phyloP scores from a whole-genome alignment of 2,329 filamentous ascomycete genomes.

The Fusarium nodosum region DNA sequence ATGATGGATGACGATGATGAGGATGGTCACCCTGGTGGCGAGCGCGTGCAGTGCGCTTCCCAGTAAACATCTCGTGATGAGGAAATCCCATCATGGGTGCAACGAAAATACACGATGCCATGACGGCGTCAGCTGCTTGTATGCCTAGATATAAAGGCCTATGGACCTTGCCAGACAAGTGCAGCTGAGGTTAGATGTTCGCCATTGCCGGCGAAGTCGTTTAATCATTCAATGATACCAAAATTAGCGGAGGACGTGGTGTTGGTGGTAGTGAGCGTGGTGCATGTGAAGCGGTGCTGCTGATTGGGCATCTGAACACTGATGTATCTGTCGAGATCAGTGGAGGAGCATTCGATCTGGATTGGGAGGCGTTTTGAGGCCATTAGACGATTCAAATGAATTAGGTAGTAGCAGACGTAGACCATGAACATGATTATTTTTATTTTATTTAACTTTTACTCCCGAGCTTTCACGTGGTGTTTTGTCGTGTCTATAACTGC shows the following conservation, averaged over 20 bases:
- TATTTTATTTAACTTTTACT: constrained; percentile 40
- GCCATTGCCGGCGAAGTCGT: constrained; percentile 33
- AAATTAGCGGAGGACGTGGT: constrained; percentile 36
- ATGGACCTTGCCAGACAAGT: constrained; percentile 17
- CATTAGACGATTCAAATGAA: constrained; percentile 58
- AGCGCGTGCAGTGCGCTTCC: constrained; percentile 88
- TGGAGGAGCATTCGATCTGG: constrained; percentile 52
- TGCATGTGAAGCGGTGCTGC: constrained; percentile 25
- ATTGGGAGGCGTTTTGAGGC: constrained; percentile 56
- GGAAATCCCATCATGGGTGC: constrained; percentile 20
- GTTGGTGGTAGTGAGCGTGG: constrained; percentile 24
- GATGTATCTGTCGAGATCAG: constrained; percentile 42
- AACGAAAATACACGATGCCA: constrained; percentile 37
- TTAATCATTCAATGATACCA: constrained; percentile 52
- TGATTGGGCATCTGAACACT: constrained; percentile 35
- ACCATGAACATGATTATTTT: constrained; percentile 52
- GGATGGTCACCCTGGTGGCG: constrained; percentile 78
- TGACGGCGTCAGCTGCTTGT: constrained; percentile 35
- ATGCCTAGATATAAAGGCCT: constrained; percentile 19
- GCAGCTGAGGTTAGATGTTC: constrained; percentile 42
- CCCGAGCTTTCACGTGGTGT: not conserved
- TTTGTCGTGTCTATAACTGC: not conserved
- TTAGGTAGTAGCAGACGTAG: constrained; percentile 53
- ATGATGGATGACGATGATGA: constrained; percentile 82
- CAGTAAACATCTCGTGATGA: constrained; percentile 70